A percentile compares a stretch with the other conserved stretches of the same genome.
Evolutionary conservation across 2,329 filamentous ascomycete species (phyloP).

Genomic region (Neurospora crassa): DNA sequence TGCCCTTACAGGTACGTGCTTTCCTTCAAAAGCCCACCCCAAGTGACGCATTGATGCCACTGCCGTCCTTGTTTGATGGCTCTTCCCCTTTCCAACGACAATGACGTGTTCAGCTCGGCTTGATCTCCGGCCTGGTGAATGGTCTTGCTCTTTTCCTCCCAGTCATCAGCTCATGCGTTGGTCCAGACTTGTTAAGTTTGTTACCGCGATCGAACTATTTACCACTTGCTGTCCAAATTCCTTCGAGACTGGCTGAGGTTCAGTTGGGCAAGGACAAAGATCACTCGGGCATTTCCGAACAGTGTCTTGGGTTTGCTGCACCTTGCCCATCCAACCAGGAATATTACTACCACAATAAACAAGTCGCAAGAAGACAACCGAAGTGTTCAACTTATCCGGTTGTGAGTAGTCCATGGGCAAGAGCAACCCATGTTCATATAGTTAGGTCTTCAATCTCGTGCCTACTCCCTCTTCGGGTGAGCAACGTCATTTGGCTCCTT

Average conservation of each 20-base stretch:
- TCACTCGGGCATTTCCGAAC: neutral
- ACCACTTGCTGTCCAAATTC: neutral
- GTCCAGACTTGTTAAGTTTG: neutral
- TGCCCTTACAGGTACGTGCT: neutral
- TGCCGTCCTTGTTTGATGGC: neutral
- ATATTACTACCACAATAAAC: neutral
- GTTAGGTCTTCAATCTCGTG: neutral
- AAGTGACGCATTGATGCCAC: neutral
- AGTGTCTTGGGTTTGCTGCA: neutral
- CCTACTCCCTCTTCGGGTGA: neutral
- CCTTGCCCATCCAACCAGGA: neutral
- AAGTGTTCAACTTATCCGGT: neutral
- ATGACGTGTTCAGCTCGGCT: neutral
- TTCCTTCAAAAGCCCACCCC: neutral
- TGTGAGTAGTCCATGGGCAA: neutral
- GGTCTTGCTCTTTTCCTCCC: neutral
- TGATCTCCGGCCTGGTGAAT: neutral
- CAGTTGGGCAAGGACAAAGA: neutral
- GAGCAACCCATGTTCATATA: neutral
- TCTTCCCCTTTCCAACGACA: neutral
- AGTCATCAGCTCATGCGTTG: neutral
- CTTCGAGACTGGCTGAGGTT: neutral
- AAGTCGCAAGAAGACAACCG: neutral
- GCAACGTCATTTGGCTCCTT: neutral
- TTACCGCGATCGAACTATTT: neutral